Conservation (phyloP, 441 rosid species). For the Gossypium davidsonii region DNA sequence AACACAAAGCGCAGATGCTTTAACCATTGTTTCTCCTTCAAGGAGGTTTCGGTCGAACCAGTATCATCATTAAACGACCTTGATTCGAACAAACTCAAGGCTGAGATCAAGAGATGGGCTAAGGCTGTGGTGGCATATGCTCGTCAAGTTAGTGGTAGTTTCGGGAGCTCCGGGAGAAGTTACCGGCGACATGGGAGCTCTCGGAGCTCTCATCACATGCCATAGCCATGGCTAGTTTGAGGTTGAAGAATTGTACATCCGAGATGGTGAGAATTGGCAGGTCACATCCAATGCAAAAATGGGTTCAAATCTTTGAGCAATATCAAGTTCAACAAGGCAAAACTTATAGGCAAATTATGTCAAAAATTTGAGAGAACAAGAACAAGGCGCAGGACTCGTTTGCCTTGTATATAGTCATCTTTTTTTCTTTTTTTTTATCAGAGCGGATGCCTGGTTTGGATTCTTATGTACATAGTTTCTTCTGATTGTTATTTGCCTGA, state of each 20-base stretch:
- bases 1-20: conserved; percentile 21
- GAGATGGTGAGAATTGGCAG: not conserved
- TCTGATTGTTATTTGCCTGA: not conserved
- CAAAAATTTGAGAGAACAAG: not conserved
- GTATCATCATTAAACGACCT: conserved; percentile 37
- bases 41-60: conserved; percentile 40
- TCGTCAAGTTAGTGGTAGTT: conserved; percentile 61
- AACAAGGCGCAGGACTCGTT: not conserved
- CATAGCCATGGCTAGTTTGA: conserved; percentile 1
- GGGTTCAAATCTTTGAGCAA: not conserved
- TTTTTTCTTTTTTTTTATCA: not conserved
- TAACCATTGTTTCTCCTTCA: conserved; percentile 36
- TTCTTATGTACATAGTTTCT: not conserved
- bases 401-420: not conserved
- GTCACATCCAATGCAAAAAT: not conserved
- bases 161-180: conserved; percentile 26
- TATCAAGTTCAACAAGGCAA: not conserved
- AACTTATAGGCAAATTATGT: not conserved
- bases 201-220: not conserved
- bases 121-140: conserved; percentile 70
- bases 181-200: not conserved
- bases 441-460: not conserved
- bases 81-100: conserved; percentile 65
- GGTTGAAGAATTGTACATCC: not conserved
- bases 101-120: conserved; percentile 72